Conservation (phyloP, 805 yeast species). For the Suhomyces kilbournensis region DNA sequence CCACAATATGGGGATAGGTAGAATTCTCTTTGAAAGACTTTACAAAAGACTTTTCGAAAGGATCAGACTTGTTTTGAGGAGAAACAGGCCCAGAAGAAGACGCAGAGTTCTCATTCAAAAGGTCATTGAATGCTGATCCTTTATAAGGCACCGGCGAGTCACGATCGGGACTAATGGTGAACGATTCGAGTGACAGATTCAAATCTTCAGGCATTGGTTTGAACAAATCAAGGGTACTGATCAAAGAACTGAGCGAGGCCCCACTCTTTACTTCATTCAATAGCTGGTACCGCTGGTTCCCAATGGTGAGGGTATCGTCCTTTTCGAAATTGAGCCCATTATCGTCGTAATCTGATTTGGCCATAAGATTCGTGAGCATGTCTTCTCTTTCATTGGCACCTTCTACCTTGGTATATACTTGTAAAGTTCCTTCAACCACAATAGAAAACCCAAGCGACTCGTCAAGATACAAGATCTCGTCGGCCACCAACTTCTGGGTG, state of each 20-base stretch:
- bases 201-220: constrained; percentile 14
- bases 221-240: constrained; percentile 75
- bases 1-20: constrained; percentile 49
- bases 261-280: constrained; percentile 81
- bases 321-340: constrained; percentile 24
- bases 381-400: neutral
- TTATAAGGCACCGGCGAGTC: neutral
- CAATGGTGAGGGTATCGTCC: constrained; percentile 46
- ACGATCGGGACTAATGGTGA: neutral
- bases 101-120: constrained; percentile 5
- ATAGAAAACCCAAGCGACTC: constrained; percentile 83
- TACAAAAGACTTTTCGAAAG: neutral
- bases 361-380: neutral
- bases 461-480: constrained; percentile 72
- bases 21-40: neutral
- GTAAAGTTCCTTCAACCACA: constrained; percentile 87
- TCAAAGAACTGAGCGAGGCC: constrained; percentile 77
- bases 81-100: constrained; percentile 1
- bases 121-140: constrained; percentile 4
- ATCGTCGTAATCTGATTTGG: constrained; percentile 2
- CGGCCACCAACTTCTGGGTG: constrained; percentile 74
- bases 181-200: neutral
- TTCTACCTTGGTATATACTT: constrained; percentile 61
- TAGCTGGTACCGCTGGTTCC: constrained; percentile 64
- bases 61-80: neutral